Percentiles rank a stretch among this genome's conserved stretches.
Conservation (phyloP, 768 basidiomycete genomes). For the Lyophyllum semitale region DNA sequence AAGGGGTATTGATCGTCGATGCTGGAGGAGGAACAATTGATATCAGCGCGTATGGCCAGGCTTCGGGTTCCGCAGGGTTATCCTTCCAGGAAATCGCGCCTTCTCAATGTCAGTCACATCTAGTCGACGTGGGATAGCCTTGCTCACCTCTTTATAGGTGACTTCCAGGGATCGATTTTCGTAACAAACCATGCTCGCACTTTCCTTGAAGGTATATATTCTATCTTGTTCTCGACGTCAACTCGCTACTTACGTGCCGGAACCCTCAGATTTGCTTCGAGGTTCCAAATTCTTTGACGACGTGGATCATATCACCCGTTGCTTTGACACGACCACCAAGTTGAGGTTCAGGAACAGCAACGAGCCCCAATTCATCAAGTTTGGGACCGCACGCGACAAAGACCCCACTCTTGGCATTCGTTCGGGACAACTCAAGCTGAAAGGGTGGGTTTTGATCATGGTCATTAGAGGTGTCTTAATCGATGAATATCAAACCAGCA, state of each 20-base stretch:
- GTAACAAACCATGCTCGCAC: slow-evolving; percentile 40
- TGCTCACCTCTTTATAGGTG: slow-evolving; percentile 30
- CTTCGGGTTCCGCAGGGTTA: too few species aligned
- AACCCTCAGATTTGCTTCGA: slow-evolving; percentile 36
- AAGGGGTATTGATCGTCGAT: slow-evolving; percentile 52
- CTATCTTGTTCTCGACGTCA: too few species aligned
- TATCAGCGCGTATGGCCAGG: too few species aligned
- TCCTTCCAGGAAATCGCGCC: slow-evolving; percentile 53
- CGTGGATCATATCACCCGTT: slow-evolving; percentile 37
- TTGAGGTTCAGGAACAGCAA: slow-evolving; percentile 34
- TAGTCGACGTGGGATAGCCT: background rate
- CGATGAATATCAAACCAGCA: slow-evolving; percentile 8
- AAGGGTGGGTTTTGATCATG: slow-evolving; percentile 23
- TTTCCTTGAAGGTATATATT: slow-evolving; percentile 34
- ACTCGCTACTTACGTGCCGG: too few species aligned
- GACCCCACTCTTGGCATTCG: slow-evolving; percentile 39
- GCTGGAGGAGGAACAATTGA: too few species aligned
- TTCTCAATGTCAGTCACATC: slow-evolving; percentile 35
- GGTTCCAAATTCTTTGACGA: slow-evolving; percentile 43
- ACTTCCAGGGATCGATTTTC: slow-evolving; percentile 49
- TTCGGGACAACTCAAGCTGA: slow-evolving; percentile 47
- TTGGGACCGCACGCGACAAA: slow-evolving; percentile 42
- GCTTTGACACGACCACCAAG: slow-evolving; percentile 50
- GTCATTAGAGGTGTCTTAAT: background rate
- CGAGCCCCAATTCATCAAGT: slow-evolving; percentile 44